Evolutionary conservation across 2,329 filamentous ascomycete species (phyloP), one percentile per base, ranked within the genome.

Genomic region (Aschersonia sp.): DNA sequence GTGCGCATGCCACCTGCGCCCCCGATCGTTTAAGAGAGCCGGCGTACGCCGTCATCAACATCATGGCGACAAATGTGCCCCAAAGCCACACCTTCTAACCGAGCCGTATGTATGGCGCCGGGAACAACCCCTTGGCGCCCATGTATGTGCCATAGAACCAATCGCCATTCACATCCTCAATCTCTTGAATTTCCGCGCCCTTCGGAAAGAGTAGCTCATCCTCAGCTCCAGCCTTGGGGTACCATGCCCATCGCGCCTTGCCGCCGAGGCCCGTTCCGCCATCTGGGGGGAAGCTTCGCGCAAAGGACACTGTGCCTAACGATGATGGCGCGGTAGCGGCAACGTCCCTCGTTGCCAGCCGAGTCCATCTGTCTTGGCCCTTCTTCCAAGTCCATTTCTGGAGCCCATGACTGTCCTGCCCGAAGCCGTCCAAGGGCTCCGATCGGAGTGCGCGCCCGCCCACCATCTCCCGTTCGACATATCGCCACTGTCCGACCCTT

Each of bases 71-170:
- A 22, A 22, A 22, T 22, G 22, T 22, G 22, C 22, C 22, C 22
- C 22, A 22, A 22, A 22, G 22, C 22, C 22, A 22, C 22, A 22
- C 22, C 35, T 37, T 12, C 12, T 37, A 12, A 8, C 8, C 35
- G 35, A 37, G 35, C 12, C 35, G 35, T 9, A 88, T 85, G 70
- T 90, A 90, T 6, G 78, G 76, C 6, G 81, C 81, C 5, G 89
- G 89, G 59, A 96, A 94, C 53, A 96, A 57, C 0, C 87, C 89
- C 55, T 78, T 81, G 30, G 67, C 69, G 0, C 87, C 88, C 66
- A 87, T 88, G 69, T 94, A 96, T 31, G 80, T 79, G 0, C 90
- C 90, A 67, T 83, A 84, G 58, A 76, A 88, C 89, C 89, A 97
- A 61, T 95, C 88, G 14, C 83, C 85, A 61, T 95, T 95, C 44